Evolutionary conservation across 768 basidiomycete species (phyloP).

Genomic region (Kwoniella sp.): DNA sequence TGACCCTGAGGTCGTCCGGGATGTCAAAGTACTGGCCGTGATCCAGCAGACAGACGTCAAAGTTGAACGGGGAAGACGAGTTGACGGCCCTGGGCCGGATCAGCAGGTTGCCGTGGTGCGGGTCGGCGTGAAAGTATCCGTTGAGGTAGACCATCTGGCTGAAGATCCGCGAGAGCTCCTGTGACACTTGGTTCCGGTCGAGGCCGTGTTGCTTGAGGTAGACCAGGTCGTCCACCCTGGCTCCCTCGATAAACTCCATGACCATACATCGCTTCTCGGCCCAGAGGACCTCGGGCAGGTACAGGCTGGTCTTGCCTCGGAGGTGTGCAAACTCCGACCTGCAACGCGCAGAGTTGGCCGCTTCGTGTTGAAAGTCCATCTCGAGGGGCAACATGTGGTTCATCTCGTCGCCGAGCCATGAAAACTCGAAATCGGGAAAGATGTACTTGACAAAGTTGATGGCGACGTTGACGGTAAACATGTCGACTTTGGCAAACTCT

Average conservation of each 20-base stretch:
- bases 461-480: slow-evolving; percentile 52
- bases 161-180: slow-evolving; percentile 86
- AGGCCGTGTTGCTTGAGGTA: slow-evolving; percentile 78
- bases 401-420: slow-evolving; percentile 94
- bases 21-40: slow-evolving; percentile 83
- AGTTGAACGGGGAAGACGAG: slow-evolving; percentile 82
- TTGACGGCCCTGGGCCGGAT: slow-evolving; percentile 66
- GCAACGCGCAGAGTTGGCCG: slow-evolving; percentile 72
- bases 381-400: slow-evolving; percentile 67
- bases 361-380: slow-evolving; percentile 92
- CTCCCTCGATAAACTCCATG: slow-evolving; percentile 84
- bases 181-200: slow-evolving; percentile 86
- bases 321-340: slow-evolving; percentile 65
- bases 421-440: slow-evolving; percentile 95
- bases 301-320: slow-evolving; percentile 64
- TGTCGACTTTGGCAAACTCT: slow-evolving; percentile 84
- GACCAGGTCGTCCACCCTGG: slow-evolving; percentile 76
- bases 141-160: slow-evolving; percentile 92
- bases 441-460: slow-evolving; percentile 81
- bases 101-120: slow-evolving; percentile 81
- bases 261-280: slow-evolving; percentile 79
- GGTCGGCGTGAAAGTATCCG: slow-evolving; percentile 71
- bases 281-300: slow-evolving; percentile 72
- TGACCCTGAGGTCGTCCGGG: slow-evolving; percentile 69
- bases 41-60: slow-evolving; percentile 91